These are phyloP conservation scores for Tulasnella sp. DNA, from an alignment of 768 basidiomycete genomes.

Conservation along the genomic window DNA sequence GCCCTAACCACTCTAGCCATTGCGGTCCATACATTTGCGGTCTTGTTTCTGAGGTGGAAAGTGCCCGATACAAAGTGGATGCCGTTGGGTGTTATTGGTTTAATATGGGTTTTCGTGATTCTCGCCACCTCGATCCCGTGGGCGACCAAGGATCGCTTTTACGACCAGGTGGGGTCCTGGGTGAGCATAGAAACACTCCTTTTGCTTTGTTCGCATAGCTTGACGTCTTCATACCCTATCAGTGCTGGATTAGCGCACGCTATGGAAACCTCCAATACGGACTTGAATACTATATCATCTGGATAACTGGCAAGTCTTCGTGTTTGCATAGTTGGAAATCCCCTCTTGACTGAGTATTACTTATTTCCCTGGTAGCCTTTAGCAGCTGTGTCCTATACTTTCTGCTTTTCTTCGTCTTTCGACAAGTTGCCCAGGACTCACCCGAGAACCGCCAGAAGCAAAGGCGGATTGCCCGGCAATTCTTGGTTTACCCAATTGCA, in stretches of 20 bases:
- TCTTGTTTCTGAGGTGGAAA: constrained; percentile 39
- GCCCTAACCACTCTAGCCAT: constrained; percentile 40
- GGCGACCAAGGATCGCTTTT: neutral
- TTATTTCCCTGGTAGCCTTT: too few species aligned
- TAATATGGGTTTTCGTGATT: constrained; percentile 43
- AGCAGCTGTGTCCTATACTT: too few species aligned
- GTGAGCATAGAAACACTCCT: too few species aligned
- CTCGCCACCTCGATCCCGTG: constrained; percentile 29
- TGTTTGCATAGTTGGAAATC: too few species aligned
- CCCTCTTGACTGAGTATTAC: too few species aligned
- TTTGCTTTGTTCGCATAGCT: too few species aligned
- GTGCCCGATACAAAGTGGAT: constrained; percentile 35
- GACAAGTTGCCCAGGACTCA: too few species aligned
- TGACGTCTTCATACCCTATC: too few species aligned
- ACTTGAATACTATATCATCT: constrained; percentile 52
- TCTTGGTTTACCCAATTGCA: too few species aligned
- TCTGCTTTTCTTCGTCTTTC: too few species aligned
- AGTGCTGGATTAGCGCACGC: constrained; percentile 49
- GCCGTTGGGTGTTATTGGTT: constrained; percentile 36
- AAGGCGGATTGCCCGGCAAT: too few species aligned
- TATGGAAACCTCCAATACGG: constrained; percentile 42
- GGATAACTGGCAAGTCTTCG: constrained; percentile 38
- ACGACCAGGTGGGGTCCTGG: neutral
- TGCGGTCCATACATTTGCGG: constrained; percentile 42
- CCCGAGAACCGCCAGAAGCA: too few species aligned